Evolutionary conservation across 352 stramenopile species (phyloP), one percentile per base, ranked within the genome.

Genomic region (Globisporangium paroecandrum): DNA sequence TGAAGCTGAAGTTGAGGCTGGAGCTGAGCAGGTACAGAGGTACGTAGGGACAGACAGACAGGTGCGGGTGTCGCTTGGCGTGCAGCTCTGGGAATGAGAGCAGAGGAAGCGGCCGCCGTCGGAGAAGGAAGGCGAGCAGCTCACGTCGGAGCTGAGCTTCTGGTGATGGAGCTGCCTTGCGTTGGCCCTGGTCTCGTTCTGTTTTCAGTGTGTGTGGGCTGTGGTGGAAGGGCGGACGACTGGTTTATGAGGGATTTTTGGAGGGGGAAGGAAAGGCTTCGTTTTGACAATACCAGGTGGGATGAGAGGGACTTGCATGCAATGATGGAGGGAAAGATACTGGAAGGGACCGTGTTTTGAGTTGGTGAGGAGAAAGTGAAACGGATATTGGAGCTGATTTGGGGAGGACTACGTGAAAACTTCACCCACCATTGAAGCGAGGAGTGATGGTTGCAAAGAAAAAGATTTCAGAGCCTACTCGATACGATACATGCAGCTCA

Each of bases 341-440:
- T 29, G n/a, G 6, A 38, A 47, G 32, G 1, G 4, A 61, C 56
- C 56, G 18, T 46, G 56, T 61, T 61, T 61, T 61, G 18, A n/a
- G 0, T 20, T 3, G 7, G 20, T 1, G 10, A 3, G 13, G 4
- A 13, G 53, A 36, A 36, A 58, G 0, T 4, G 53, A 58, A 58
- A 62, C 29, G 56, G n/a, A 49, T 62, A 22, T 34, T 62, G 34
- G 18, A 34, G 4, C 32, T 18, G n/a, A 20, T 8, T 27, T 62
- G 54, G 54, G 13, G 27, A 41, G 54, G 7, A 25, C 54, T 27
- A 59, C 54, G 15, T 27, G 49, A 27, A 55, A 29, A 9, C 7
- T 56, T 27, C 49, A 56, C 49, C 20, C 10, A 29, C 12, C 49
- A 56, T 13, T 18, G n/a, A 56, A 56, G 49, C 9, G 12, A 55